Conservation (phyloP, 768 basidiomycete genomes). For the Polyporus arcularius region DNA sequence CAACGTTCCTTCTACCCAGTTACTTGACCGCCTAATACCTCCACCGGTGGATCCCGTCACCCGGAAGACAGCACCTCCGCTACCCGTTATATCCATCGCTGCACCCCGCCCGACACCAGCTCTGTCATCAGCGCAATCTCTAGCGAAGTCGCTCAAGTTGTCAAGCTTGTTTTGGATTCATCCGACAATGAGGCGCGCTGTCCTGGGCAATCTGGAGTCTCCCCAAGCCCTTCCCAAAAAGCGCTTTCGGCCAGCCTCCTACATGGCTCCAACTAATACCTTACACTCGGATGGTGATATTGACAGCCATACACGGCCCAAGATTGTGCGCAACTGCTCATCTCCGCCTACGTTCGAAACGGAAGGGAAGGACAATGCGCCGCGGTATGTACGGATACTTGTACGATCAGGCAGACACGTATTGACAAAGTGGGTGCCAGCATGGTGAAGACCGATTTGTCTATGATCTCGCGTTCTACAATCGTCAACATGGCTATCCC, state of each 20-base stretch:
- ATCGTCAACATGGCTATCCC: neutral
- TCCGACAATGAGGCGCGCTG: constrained; percentile 13
- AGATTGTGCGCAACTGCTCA: neutral
- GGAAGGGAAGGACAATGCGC: neutral
- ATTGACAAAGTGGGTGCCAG: neutral
- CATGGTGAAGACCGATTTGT: neutral
- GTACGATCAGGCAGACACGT: neutral
- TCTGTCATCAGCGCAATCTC: neutral
- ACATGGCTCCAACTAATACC: neutral
- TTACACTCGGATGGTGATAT: neutral
- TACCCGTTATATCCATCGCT: neutral
- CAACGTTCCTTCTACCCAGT: constrained; percentile 33
- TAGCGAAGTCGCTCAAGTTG: constrained; percentile 10
- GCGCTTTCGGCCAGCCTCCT: constrained; percentile 8
- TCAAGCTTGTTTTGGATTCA: constrained; percentile 19
- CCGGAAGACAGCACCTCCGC: neutral
- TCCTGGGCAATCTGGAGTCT: neutral
- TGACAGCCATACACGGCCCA: neutral
- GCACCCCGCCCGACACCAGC: neutral
- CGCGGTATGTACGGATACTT: neutral
- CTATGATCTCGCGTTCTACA: neutral
- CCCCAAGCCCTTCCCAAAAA: constrained; percentile 3
- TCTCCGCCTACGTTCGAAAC: neutral
- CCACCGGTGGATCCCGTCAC: neutral
- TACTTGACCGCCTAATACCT: constrained; percentile 31